These are phyloP conservation scores for Cryptococcus sp. DNA, from an alignment of 1,284 basidiomycete species.

Conservation along the genomic window DNA sequence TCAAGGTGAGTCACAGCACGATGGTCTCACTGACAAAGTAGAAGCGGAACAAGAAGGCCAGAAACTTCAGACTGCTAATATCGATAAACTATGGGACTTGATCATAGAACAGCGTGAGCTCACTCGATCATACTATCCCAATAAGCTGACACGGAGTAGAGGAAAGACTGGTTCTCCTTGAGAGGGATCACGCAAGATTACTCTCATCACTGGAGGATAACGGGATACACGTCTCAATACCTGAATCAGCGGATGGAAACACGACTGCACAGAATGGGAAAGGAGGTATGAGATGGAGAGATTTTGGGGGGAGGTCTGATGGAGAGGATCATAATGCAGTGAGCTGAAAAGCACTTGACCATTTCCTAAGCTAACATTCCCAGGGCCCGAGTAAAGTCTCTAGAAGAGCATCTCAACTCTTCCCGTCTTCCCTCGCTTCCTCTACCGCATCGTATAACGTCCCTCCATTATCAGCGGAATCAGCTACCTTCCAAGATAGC, in stretches of 20 bases:
- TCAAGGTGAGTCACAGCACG: not conserved
- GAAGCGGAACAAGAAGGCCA: conserved; percentile 22
- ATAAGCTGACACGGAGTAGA: conserved; percentile 14
- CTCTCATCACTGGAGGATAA: conserved; percentile 25
- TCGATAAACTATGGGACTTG: conserved; percentile 64
- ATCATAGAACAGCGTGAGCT: conserved; percentile 69
- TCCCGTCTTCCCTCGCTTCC: conserved; percentile 27
- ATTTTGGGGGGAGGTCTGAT: conserved; percentile 14
- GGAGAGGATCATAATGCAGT: conserved; percentile 7
- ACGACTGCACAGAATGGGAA: conserved; percentile 9
- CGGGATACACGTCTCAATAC: conserved; percentile 21
- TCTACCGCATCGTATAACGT: conserved; percentile 11
- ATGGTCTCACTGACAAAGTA: conserved; percentile 1
- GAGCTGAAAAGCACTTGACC: not conserved
- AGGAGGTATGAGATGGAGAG: conserved; percentile 17
- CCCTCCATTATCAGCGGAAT: conserved; percentile 24
- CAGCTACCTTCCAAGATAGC: conserved; percentile 28
- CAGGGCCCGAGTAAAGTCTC: conserved; percentile 12
- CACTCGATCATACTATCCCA: not conserved
- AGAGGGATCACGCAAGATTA: conserved; percentile 27
- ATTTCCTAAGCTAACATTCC: not conserved
- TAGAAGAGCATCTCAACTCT: conserved; percentile 20
- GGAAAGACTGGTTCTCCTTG: conserved; percentile 32
- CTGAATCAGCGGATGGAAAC: conserved; percentile 8
- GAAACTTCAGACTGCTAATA: conserved; percentile 40